Evolutionary conservation across 108 stramenopile genomes (phyloP), one percentile per base, ranked within the genome.

Genomic region (Nitzschia inconspicua): DNA sequence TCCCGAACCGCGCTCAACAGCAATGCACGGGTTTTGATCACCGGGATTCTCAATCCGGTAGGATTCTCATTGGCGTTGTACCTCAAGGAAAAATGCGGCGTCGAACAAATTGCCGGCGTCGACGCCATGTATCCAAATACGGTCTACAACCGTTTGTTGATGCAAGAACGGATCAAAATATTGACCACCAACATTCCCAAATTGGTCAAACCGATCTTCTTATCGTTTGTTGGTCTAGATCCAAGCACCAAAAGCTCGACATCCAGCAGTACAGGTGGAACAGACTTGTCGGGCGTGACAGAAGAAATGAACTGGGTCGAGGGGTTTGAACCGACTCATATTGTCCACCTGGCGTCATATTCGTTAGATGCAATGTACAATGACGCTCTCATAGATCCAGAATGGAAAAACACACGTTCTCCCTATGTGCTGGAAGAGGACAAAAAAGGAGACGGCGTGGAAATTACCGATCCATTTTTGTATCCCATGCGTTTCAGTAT

Each of bases 71-170:
- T 92, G 8, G 81, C 84, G 37, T 31, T 91, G 24, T 63, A 77
- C 14, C 58, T 91, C 13, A 41, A 72, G 18, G 56, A 78, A 39
- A 69, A 75, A 23, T 91, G 90, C 61, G 77, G 78, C 36, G 83
- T 86, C 23, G 63, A 79, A 42, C 60, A 72, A 30, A 73, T 91
- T 42, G 43, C 69, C 13, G 90, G 86, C 1, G 32, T 91, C 1
- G 90, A 91, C 65, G 26, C 61, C 29, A 65, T 76, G 67, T 82
- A 79, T 23, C 86, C 86, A 3, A 91, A 91, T 62, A 79, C 85
- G 37, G 66, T 85, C 30, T 27, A 67, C 31, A 63, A 75, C 30
- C 56, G 86, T 58, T 44, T 91, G 30, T 26, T 68, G 37, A 40
- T 75, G 24, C 77, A 76, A 47, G 79, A 78, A 32, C 81, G 73